Evolutionary conservation across 78 protist genomes (phyloP).

Genomic region (Isochrysis galbana): DNA sequence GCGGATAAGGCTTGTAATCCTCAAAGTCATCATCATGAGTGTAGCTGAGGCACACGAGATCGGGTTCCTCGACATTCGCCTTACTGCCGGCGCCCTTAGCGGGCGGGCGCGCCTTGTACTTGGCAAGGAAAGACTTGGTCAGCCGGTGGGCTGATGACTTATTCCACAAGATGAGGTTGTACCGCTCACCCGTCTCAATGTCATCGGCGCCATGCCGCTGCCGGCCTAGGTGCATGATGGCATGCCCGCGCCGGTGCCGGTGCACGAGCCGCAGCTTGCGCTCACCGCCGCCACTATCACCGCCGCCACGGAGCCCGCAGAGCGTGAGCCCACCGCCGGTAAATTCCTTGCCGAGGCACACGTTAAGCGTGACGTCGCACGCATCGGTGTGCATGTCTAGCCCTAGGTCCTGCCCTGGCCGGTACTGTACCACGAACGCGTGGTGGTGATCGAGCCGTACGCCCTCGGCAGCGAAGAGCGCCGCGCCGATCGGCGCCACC

Average conservation of each 20-base stretch:
- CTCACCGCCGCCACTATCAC: conserved; percentile 14
- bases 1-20: neutral
- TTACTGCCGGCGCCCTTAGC: neutral
- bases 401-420: conserved; percentile 58
- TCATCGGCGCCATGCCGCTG: conserved; percentile 75
- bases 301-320: conserved; percentile 49
- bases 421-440: conserved; percentile 63
- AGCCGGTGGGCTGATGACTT: neutral
- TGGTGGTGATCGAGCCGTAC: conserved; percentile 53
- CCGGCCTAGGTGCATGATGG: conserved; percentile 66
- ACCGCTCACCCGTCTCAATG: conserved; percentile 64
- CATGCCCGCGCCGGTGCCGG: conserved; percentile 50
- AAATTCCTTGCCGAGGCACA: conserved; percentile 59
- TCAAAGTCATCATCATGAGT: neutral
- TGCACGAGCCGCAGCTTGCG: conserved; percentile 33
- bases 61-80: neutral
- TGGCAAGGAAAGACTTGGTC: neutral
- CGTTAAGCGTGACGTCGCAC: conserved; percentile 71
- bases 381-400: conserved; percentile 76
- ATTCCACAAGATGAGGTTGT: neutral
- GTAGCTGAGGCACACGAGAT: neutral
- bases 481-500: neutral
- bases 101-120: neutral
- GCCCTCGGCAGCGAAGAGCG: neutral
- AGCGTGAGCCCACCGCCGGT: conserved; percentile 68